phyloP scores from a whole-genome alignment of 2,329 filamentous ascomycete genomes.

The Magnaporthiopsis incrustans region DNA sequence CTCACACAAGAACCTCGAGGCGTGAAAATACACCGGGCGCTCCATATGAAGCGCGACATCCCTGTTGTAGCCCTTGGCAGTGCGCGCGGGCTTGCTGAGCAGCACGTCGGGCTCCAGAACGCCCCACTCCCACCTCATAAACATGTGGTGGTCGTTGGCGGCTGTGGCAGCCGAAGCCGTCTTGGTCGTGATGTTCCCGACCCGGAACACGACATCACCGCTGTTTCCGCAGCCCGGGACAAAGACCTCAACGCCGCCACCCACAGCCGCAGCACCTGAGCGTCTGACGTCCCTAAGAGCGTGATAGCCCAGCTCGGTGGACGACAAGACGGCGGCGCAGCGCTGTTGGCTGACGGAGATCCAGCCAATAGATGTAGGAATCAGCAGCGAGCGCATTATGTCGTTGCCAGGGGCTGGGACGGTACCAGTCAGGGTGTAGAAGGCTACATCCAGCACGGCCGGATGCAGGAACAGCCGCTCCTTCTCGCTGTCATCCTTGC shows the following conservation, averaged over 20 bases:
- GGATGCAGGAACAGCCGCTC: conserved; percentile 23
- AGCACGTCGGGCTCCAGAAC: background rate
- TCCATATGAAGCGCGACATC: background rate
- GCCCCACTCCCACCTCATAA: background rate
- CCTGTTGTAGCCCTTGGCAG: background rate
- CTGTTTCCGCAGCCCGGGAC: conserved; percentile 14
- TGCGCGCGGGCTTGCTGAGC: background rate
- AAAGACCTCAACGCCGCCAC: conserved; percentile 16
- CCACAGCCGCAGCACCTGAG: background rate
- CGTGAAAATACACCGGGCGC: background rate
- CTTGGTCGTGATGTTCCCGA: conserved; percentile 19
- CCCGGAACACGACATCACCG: conserved; percentile 18
- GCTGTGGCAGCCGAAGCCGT: conserved; percentile 14
- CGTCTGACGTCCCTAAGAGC: background rate
- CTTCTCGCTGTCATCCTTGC: background rate
- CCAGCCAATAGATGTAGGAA: conserved; percentile 16
- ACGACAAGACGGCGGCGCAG: background rate
- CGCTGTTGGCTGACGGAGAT: background rate
- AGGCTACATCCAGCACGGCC: conserved; percentile 23
- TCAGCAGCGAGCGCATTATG: conserved; percentile 21
- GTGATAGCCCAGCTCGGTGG: background rate
- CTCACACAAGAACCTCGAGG: background rate
- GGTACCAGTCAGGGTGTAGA: conserved; percentile 26
- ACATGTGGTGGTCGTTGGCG: background rate
- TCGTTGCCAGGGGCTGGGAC: conserved; percentile 24